Evolutionary conservation across 345 rosid genomes (phyloP), one percentile per base, ranked within the genome.

Genomic region (Gossypium stocksii): DNA sequence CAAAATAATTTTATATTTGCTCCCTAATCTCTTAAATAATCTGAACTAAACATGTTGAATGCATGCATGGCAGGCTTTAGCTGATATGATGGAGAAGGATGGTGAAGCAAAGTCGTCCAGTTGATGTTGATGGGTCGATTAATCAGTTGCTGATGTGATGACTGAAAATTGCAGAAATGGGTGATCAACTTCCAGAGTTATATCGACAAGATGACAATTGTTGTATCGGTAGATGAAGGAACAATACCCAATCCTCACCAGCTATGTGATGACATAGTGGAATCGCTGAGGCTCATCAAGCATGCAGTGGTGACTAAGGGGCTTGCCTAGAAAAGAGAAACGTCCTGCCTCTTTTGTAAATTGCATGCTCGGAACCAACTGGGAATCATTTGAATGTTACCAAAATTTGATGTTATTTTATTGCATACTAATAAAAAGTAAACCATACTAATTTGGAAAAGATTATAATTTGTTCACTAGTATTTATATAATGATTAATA

Each of bases 11-110:
- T 58, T 51, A 13, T 53, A 17, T 77, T 66, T 19, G 20, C 45
- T 29, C 59, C 44, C 14, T 59, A 54, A n/a, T 0, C 38, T 19
- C 29, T 23, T 59, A 12, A 23, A 59, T 58, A 4, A 12, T 22
- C 34, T 57, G 10, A 57, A 22, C 19, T 46, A 66, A 44, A 1
- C 27, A 20, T 20, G 19, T 20, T 67, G 4, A 13, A 67, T 67
- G 11, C 7, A 67, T 67, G n/a, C 7, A 76, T 77, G 11, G 43
- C 62, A 84, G 89, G 87, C 80, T 70, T 70, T 88, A 67, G 87
- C 86, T 20, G 86, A 84, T 77, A 86, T 85, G 87, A 87, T 88
- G 90, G 86, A 80, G n/a, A 84, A 84, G 60, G 75, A 72, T 69
- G 76, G 82, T 1, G 77, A 83, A 61, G 85, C 76, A 29, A 81